phyloP scores from a whole-genome alignment of 1,284 basidiomycete species.

The Ceratobasidium sp. region DNA sequence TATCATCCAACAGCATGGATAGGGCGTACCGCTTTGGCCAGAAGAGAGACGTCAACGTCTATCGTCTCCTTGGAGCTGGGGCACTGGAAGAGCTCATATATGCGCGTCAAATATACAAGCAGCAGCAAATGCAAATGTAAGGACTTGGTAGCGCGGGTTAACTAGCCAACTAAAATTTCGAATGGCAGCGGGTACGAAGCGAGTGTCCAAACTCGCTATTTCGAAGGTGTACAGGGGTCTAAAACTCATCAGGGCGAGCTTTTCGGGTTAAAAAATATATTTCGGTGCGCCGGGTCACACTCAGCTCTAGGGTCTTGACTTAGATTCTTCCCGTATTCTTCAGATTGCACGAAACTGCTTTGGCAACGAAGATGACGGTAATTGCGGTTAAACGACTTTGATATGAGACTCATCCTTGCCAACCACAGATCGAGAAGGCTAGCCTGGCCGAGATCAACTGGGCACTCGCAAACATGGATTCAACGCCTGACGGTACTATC shows the following conservation, averaged over 20 bases:
- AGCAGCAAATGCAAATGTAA: slow-evolving; percentile 85
- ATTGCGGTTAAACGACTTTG: neutral
- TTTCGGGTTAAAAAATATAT: slow-evolving; percentile 86
- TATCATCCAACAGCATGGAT: slow-evolving; percentile 68
- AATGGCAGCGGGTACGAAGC: slow-evolving; percentile 73
- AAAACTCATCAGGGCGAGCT: slow-evolving; percentile 80
- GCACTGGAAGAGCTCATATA: slow-evolving; percentile 88
- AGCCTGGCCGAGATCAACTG: slow-evolving; percentile 79
- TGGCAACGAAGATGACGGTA: slow-evolving; percentile 72
- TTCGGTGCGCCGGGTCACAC: slow-evolving; percentile 58
- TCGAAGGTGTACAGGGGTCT: slow-evolving; percentile 84
- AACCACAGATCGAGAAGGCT: slow-evolving; percentile 77
- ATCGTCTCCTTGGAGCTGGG: slow-evolving; percentile 85
- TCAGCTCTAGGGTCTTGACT: neutral
- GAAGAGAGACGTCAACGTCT: slow-evolving; percentile 86
- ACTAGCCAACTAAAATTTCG: neutral
- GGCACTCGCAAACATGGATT: slow-evolving; percentile 76
- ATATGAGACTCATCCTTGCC: slow-evolving; percentile 1
- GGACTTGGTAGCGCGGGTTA: neutral
- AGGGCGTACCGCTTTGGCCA: slow-evolving; percentile 92
- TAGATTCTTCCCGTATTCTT: neutral
- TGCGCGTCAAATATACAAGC: slow-evolving; percentile 88
- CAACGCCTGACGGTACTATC: slow-evolving; percentile 34
- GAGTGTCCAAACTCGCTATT: slow-evolving; percentile 84
- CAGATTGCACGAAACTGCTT: slow-evolving; percentile 73